Conservation (phyloP, 2,329 filamentous ascomycete genomes). For the Aspergillus proliferans region DNA sequence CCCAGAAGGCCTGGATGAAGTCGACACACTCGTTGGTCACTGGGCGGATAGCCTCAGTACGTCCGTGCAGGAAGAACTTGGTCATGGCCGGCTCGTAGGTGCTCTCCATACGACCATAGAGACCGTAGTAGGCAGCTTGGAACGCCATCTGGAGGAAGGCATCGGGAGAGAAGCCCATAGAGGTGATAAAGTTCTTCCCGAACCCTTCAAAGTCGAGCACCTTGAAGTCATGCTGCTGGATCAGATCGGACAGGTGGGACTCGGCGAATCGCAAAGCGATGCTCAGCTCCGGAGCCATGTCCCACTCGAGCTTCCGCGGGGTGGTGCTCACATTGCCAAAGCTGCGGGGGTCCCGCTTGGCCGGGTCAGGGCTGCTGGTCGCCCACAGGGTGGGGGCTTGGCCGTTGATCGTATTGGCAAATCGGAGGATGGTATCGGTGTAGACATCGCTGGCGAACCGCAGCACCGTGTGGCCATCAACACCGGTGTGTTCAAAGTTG, state of each 20-base stretch:
- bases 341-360: constrained; percentile 81
- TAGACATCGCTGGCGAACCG: constrained; percentile 95
- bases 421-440: constrained; percentile 93
- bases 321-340: constrained; percentile 92
- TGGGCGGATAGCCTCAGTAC: constrained; percentile 85
- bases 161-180: constrained; percentile 93
- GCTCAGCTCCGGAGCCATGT: constrained; percentile 85
- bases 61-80: constrained; percentile 84
- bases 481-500: constrained; percentile 98
- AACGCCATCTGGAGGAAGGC: constrained; percentile 99
- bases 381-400: constrained; percentile 88
- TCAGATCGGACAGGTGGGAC: constrained; percentile 85
- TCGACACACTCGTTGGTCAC: constrained; percentile 78
- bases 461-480: constrained; percentile 93
- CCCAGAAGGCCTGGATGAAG: constrained; percentile 93
- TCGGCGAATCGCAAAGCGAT: constrained; percentile 93
- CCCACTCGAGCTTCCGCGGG: constrained; percentile 95
- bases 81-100: constrained; percentile 99
- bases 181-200: constrained; percentile 96
- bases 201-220: constrained; percentile 84
- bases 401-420: constrained; percentile 91
- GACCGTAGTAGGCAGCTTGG: constrained; percentile 93
- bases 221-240: constrained; percentile 93
- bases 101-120: constrained; percentile 89
- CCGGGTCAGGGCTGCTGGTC: constrained; percentile 81